phyloP scores from a whole-genome alignment of 2,329 filamentous ascomycete genomes.

The Trichoderma gracile region DNA sequence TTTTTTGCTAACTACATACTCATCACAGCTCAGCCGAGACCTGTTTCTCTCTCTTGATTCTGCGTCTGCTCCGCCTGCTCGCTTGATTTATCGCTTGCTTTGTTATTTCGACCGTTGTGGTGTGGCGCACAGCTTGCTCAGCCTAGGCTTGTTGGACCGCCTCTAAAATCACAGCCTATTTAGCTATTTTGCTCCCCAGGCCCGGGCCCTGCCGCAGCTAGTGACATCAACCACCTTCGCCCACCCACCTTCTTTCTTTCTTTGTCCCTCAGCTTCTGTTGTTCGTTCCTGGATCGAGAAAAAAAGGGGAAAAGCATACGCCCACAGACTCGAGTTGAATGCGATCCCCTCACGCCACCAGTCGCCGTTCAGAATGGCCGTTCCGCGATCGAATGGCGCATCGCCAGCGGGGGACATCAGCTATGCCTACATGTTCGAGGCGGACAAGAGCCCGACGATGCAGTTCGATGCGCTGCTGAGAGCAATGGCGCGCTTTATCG shows the following conservation, averaged over 20 bases:
- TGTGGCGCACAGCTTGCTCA: constrained; percentile 11
- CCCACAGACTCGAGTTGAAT: constrained; percentile 18
- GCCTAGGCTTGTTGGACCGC: constrained; percentile 4
- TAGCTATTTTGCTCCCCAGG: constrained; percentile 1
- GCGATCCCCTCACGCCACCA: constrained; percentile 12
- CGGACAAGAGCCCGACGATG: constrained; percentile 66
- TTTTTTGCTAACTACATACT: too few species aligned
- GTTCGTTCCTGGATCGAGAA: background rate
- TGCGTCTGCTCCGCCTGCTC: background rate
- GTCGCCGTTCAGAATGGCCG: constrained; percentile 29
- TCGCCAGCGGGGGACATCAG: constrained; percentile 35
- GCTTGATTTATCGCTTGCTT: background rate
- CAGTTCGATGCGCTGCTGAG: constrained; percentile 67
- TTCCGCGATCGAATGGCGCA: constrained; percentile 30
- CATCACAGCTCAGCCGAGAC: background rate
- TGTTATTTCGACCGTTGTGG: background rate
- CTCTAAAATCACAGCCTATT: background rate
- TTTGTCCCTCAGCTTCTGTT: background rate
- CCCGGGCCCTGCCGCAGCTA: constrained; percentile 24
- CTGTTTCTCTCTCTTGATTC: background rate
- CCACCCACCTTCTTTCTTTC: constrained; percentile 11
- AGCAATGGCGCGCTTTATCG: constrained; percentile 69
- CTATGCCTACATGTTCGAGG: constrained; percentile 69
- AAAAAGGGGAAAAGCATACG: background rate
- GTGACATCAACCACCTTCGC: constrained; percentile 21